A percentile compares a stretch with the other conserved stretches of the same genome.
phyloP scores from a whole-genome alignment of 2,329 filamentous ascomycete genomes.

The Acrocalymma vagum region DNA sequence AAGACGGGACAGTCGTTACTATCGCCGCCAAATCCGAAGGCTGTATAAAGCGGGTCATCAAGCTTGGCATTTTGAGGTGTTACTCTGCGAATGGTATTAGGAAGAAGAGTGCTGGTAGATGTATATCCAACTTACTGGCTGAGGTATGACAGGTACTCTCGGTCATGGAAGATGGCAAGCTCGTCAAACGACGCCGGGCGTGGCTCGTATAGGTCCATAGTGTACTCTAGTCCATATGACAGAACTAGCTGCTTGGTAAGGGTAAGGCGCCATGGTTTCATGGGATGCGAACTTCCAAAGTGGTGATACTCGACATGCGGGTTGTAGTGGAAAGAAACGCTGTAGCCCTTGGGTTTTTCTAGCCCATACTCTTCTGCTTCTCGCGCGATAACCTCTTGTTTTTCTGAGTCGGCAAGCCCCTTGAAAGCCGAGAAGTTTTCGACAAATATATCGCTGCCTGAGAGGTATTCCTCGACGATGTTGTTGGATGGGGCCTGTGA shows the following conservation, averaged over 20 bases:
- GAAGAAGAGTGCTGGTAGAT: background rate
- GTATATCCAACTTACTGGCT: slow-evolving; percentile 43
- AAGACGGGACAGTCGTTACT: slow-evolving; percentile 90
- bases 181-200: slow-evolving; percentile 88
- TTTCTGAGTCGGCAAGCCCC: slow-evolving; percentile 37
- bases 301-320: slow-evolving; percentile 95
- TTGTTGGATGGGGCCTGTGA: slow-evolving; percentile 35
- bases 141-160: slow-evolving; percentile 91
- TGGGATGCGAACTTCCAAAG: slow-evolving; percentile 95
- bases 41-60: slow-evolving; percentile 56
- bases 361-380: slow-evolving; percentile 72
- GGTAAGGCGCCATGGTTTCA: slow-evolving; percentile 98
- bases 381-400: slow-evolving; percentile 61
- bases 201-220: slow-evolving; percentile 93
- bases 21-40: slow-evolving; percentile 81
- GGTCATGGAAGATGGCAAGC: slow-evolving; percentile 84
- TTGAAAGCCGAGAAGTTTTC: slow-evolving; percentile 43
- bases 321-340: slow-evolving; percentile 95
- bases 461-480: slow-evolving; percentile 46
- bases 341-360: slow-evolving; percentile 82
- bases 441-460: slow-evolving; percentile 33
- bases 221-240: slow-evolving; percentile 93
- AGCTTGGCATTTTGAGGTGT: slow-evolving; percentile 57
- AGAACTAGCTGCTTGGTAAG: slow-evolving; percentile 94
- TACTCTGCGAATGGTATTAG: slow-evolving; percentile 35